Conservation (phyloP, 169 alveolate species). For the Babesia gibsoni region DNA sequence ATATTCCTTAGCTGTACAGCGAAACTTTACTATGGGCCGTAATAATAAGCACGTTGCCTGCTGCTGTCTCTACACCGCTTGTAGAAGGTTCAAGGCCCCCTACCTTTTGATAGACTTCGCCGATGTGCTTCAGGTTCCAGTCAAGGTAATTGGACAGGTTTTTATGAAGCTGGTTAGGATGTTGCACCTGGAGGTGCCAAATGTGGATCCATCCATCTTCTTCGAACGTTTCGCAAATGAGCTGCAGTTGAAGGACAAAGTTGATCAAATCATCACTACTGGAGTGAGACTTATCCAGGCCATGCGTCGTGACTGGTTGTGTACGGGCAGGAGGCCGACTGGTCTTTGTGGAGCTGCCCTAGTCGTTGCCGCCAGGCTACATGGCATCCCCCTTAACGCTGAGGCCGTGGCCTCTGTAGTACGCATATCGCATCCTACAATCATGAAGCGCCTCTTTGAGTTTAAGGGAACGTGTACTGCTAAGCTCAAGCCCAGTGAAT, state of each 20-base stretch:
- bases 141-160: constrained; percentile 84
- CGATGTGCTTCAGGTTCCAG: constrained; percentile 88
- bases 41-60: constrained; percentile 91
- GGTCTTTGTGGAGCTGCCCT: constrained; percentile 99
- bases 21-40: constrained; percentile 93
- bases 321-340: constrained; percentile 97
- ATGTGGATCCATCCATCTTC: constrained; percentile 94
- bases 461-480: constrained; percentile 91
- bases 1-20: constrained; percentile 89
- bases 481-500: constrained; percentile 86
- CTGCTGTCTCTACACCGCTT: constrained; percentile 90
- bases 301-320: constrained; percentile 97
- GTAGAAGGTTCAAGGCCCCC: constrained; percentile 91
- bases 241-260: constrained; percentile 89
- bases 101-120: constrained; percentile 92
- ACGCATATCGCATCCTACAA: constrained; percentile 92
- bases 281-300: constrained; percentile 95
- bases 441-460: constrained; percentile 92
- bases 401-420: constrained; percentile 90
- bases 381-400: constrained; percentile 86
- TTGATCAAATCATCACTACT: constrained; percentile 89
- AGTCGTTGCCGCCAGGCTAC: constrained; percentile 95
- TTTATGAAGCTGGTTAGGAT: constrained; percentile 88
- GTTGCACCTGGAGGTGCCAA: constrained; percentile 87
- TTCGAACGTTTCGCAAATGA: constrained; percentile 94